A percentile compares a stretch with the other conserved stretches of the same genome.
Evolutionary conservation across 768 basidiomycete species (phyloP).

Genomic region (Suillus bovinus): DNA sequence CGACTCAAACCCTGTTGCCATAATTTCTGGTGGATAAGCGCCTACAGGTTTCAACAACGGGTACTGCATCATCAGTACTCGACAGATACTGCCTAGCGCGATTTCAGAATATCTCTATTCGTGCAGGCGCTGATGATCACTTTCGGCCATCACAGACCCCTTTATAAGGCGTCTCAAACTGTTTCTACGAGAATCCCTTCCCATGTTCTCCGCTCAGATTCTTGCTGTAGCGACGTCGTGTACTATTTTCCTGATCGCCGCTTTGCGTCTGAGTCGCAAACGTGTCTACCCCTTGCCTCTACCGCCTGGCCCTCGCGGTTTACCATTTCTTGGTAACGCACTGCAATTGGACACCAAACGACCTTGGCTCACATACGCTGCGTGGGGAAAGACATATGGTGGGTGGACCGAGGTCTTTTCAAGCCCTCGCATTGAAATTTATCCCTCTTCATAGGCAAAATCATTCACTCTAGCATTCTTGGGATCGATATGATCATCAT

Average conservation of each 20-base stretch:
- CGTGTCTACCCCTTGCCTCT: constrained; percentile 1
- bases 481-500: constrained; percentile 11
- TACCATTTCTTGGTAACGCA: constrained; percentile 8
- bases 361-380: constrained; percentile 8
- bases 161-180: neutral
- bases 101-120: neutral
- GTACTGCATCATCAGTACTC: neutral
- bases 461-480: constrained; percentile 6
- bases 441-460: constrained; percentile 1
- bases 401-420: neutral
- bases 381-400: constrained; percentile 8
- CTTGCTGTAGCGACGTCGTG: neutral
- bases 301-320: constrained; percentile 4
- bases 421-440: neutral
- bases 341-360: constrained; percentile 5
- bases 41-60: neutral
- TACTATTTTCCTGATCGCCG: neutral
- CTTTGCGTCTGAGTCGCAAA: neutral
- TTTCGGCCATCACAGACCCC: neutral
- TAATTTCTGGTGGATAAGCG: neutral
- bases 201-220: neutral
- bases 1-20: neutral
- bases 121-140: too few species aligned
- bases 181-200: too few species aligned
- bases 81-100: neutral